These are phyloP conservation scores for Skeletonema menzelii DNA, from an alignment of 108 stramenopile species.

Conservation along the genomic window DNA sequence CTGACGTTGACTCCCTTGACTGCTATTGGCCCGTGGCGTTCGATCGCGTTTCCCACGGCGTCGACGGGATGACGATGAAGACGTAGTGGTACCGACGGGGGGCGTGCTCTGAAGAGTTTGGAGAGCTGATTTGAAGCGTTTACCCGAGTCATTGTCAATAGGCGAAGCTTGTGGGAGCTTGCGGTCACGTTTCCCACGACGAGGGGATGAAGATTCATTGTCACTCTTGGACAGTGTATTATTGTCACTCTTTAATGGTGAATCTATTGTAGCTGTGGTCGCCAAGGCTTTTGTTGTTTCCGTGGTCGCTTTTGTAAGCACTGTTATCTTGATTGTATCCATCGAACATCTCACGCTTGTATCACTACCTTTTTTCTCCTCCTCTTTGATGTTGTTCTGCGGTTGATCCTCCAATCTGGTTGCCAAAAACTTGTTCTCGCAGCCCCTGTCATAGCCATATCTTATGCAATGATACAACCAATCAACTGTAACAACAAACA, in stretches of 20 bases:
- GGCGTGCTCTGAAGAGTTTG: neutral
- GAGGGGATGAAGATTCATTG: conserved; percentile 3
- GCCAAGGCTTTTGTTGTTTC: neutral
- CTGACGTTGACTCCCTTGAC: neutral
- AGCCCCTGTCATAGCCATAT: conserved; percentile 58
- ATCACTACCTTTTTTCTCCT: neutral
- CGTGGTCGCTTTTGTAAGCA: neutral
- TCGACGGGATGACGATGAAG: neutral
- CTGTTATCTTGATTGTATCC: neutral
- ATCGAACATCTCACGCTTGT: neutral
- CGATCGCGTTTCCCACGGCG: conserved; percentile 5
- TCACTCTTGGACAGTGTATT: neutral
- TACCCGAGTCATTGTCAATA: neutral
- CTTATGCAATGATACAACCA: conserved; percentile 72
- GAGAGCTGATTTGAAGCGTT: conserved; percentile 3
- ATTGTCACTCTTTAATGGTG: neutral
- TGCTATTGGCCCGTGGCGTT: neutral
- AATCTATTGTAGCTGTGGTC: neutral
- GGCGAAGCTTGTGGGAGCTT: neutral
- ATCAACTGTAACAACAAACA: conserved; percentile 69
- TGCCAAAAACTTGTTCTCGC: conserved; percentile 44
- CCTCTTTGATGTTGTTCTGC: conserved; percentile 1
- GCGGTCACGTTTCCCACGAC: conserved; percentile 5
- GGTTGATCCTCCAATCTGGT: neutral
- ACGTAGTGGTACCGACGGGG: neutral